A percentile compares a stretch with the other conserved stretches of the same genome.
These are phyloP conservation scores for Penicillium verrucosum DNA, from an alignment of 2,329 filamentous ascomycete genomes.

Conservation along the genomic window DNA sequence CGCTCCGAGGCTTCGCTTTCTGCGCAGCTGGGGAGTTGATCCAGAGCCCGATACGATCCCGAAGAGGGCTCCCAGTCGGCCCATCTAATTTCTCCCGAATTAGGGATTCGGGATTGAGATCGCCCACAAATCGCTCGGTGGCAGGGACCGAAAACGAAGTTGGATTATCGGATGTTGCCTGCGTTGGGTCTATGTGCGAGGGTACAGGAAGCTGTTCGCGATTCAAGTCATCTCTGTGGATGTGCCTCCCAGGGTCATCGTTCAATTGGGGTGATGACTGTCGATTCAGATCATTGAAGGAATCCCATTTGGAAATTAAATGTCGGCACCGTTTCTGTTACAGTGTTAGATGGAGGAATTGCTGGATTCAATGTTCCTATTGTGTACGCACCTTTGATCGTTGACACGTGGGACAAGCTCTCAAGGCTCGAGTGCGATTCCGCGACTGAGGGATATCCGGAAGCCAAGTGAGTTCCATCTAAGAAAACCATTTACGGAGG, in stretches of 20 bases:
- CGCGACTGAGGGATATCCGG: conserved; percentile 35
- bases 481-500: not conserved
- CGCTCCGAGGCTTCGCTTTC: conserved; percentile 4
- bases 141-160: conserved; percentile 9
- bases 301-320: conserved; percentile 13
- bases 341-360: not conserved
- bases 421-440: conserved; percentile 29
- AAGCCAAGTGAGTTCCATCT: conserved; percentile 37
- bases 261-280: not conserved
- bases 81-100: conserved; percentile 34
- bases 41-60: conserved; percentile 35
- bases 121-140: conserved; percentile 39
- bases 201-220: not conserved
- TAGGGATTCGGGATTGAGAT: conserved; percentile 42
- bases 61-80: conserved; percentile 22
- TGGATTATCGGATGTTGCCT: conserved; percentile 5
- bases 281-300: conserved; percentile 1
- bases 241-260: not conserved
- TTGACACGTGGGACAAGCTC: conserved; percentile 33
- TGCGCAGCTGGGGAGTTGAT: conserved; percentile 25
- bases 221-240: not conserved
- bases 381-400: conserved; percentile 29
- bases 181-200: not conserved
- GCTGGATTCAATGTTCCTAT: not conserved
- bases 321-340: conserved; percentile 36